Base-by-base conservation (phyloP, 116 monocot genomes). In the Dioscorea cayenensis region DNA sequence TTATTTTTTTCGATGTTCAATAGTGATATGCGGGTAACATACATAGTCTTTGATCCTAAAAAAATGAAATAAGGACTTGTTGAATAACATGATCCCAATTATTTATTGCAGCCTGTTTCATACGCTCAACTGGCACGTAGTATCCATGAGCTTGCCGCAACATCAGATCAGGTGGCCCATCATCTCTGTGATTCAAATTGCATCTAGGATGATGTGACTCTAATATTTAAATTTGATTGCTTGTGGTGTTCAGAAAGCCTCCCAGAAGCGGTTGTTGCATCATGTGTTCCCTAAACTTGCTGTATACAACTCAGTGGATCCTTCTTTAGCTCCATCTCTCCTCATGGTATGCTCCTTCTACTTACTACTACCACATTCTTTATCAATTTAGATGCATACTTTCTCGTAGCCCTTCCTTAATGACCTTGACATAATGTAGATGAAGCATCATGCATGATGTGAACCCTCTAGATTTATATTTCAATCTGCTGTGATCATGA, bases 231-330 rank as follows among this genome's bases (percentile, higher is more conserved):
- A 69, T 21, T 72, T 72, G 6, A 16, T 77, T 68, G n/a, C 67
- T 77, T 61, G 7, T 72, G 5, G 76, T 43, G 43, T 43, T 51
- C 78, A 99, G 99, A 99, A 94, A 94, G 89, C 75, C 74, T 99
- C 99, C 21, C 94, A 91, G 60, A 99, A 77, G 76, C 90, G 94
- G 78, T 78, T 99, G 29, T 79, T 99, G 22, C 74, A 93, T 66
- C 84, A 91, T 61, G 99, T 99, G 19, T 99, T 99, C 67, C 99
- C 99, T 3, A 99, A 99, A 78, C 99, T 99, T 66, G 99, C 99
- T 21, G 99, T 99, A 66, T 99, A 99, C 71, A 99, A 99, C 63
- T 99, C 99, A 17, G 99, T 99, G 61, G 99, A 99, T 80, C 99
- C 99, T 67, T 99, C 99, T 75, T 78, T 99, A 18, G 99, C 99